A percentile compares a stretch with the other conserved stretches of the same genome.
Evolutionary conservation across 1,284 basidiomycete species (phyloP).

Genomic region (Sanghuangporus baumii): DNA sequence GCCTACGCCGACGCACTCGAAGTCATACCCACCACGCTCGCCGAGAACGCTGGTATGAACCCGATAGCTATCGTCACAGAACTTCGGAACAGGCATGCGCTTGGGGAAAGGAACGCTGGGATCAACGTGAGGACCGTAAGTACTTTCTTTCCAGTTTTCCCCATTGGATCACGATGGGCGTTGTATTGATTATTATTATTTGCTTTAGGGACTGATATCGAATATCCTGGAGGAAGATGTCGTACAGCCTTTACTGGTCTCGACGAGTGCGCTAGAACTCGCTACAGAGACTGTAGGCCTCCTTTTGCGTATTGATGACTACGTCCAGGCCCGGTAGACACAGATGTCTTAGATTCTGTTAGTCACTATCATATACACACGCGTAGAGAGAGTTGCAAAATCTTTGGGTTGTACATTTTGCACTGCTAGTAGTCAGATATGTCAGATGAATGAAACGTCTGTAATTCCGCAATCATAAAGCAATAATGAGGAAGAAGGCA

Average conservation of each 20-base stretch:
- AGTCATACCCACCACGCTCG: slow-evolving; percentile 96
- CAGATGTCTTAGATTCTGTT: background rate
- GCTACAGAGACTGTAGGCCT: slow-evolving; percentile 98
- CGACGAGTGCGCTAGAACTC: slow-evolving; percentile 93
- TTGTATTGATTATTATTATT: background rate
- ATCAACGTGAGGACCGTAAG: slow-evolving; percentile 95
- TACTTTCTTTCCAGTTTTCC: slow-evolving; percentile 9
- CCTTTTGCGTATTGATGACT: slow-evolving; percentile 95
- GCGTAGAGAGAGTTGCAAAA: too few relatives aligned
- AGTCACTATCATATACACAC: background rate
- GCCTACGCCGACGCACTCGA: slow-evolving; percentile 98
- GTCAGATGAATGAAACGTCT: background rate
- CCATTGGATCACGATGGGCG: background rate
- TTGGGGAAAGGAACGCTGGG: slow-evolving; percentile 92
- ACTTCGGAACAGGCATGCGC: slow-evolving; percentile 91
- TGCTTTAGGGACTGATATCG: slow-evolving; percentile 79
- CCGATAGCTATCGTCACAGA: slow-evolving; percentile 99
- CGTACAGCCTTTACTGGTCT: slow-evolving; percentile 92
- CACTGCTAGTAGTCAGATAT: too few relatives aligned
- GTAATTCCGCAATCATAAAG: background rate
- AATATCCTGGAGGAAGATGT: slow-evolving; percentile 98
- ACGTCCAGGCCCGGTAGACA: slow-evolving; percentile 67
- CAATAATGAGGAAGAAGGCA: background rate
- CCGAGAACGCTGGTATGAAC: slow-evolving; percentile 98
- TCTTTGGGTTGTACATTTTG: too few relatives aligned